Base-by-base conservation (phyloP, 139 green algal species). In the Tetraselmis striata region DNA sequence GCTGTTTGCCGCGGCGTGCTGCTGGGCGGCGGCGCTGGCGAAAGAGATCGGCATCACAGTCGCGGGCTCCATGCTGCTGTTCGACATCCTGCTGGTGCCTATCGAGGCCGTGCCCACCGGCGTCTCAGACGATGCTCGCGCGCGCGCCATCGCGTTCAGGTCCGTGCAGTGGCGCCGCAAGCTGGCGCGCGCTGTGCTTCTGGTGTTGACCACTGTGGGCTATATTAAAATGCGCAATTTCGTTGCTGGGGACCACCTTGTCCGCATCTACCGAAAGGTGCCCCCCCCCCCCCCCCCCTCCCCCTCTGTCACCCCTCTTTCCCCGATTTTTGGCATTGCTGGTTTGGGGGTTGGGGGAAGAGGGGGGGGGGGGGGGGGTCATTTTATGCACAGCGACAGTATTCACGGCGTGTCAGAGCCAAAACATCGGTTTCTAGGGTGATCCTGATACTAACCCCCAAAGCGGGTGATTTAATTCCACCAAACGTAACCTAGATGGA, bases 1-100 rank as follows among this genome's bases (percentile, higher is more conserved):
- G 26, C 22, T 31, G 23, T 29, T 77, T 67, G 79, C 30, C 1
- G 85, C 27, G 0, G 88, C 87, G 31, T 91, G 29, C 28, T 77
- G n/a, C 84, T 92, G 85, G 82, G 25, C 67, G 0, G 91, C 90
- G 28, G 90, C 91, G 2, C 85, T 96, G 2, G 83, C 85, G 26
- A 96, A 96, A 83, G 93, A 97, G 84, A 96, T 94, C 77, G 93
- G 93, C 32, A 94, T 96, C 80, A 95, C 91, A 0, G 82, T 91
- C 29, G 83, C 90, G 18, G 91, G 87, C 27, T 77, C 83, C 27
- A 93, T 94, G 89, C 23, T 91, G 58, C 81, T 87, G 59, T 92
- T 91, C 59, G 91, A 94, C 30, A 27, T 85, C 0, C 31, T 94
- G 85, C 31, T 93, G 23, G 86, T 86, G 0, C 86, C 84, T 0